Evolutionary conservation across 164 flowering plant genomes (phyloP).

Genomic region (Vitis labrusca): DNA sequence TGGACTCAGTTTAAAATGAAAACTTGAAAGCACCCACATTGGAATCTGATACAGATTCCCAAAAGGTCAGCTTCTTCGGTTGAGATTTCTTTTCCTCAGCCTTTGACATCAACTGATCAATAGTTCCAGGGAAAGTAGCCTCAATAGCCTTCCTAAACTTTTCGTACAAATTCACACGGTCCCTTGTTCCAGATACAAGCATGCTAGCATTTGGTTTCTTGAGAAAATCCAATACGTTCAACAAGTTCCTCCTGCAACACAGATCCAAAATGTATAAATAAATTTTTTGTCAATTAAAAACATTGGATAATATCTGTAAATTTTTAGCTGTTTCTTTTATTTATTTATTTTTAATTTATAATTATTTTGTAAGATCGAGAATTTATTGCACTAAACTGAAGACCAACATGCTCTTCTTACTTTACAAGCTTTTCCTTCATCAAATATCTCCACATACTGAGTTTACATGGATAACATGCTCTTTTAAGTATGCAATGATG

Average conservation of each 20-base stretch:
- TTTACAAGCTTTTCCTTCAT: no score
- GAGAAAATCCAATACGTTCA: slow-evolving; percentile 90
- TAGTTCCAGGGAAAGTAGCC: slow-evolving; percentile 66
- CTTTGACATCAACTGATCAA: slow-evolving; percentile 46
- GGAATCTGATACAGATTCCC: slow-evolving; percentile 88
- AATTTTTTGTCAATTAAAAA: background rate
- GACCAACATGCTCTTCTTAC: no score
- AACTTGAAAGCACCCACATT: slow-evolving; percentile 87
- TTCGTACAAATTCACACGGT: slow-evolving; percentile 77
- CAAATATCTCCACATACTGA: no score
- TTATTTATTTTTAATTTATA: background rate
- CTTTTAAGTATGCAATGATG: no score
- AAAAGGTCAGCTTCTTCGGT: slow-evolving; percentile 65
- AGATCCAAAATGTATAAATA: background rate
- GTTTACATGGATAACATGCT: no score
- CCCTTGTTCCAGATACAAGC: slow-evolving; percentile 93
- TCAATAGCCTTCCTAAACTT: slow-evolving; percentile 81
- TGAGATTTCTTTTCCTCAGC: slow-evolving; percentile 62
- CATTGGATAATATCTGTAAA: background rate
- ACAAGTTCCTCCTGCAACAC: slow-evolving; percentile 75
- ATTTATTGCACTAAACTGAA: background rate
- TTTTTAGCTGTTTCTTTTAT: background rate
- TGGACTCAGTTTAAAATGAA: slow-evolving; percentile 43
- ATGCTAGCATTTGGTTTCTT: slow-evolving; percentile 82
- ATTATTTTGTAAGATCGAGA: background rate